These are phyloP conservation scores for Coemansia guatemalensis DNA, from an alignment of 192 early-diverging fungal species.

Conservation along the genomic window DNA sequence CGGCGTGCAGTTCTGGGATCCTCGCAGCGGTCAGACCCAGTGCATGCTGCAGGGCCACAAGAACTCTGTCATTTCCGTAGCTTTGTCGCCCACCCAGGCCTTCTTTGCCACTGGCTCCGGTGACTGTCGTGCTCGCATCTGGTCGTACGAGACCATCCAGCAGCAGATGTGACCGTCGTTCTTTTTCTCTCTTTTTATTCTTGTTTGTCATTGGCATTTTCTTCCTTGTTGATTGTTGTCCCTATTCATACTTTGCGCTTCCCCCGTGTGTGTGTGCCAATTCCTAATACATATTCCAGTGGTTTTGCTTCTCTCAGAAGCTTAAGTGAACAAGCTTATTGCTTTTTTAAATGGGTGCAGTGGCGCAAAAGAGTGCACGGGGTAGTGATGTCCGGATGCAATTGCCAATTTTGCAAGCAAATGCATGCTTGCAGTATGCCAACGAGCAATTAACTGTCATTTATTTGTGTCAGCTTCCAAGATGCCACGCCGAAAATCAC, in stretches of 20 bases:
- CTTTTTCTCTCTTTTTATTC: slow-evolving; percentile 3
- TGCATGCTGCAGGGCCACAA: slow-evolving; percentile 92
- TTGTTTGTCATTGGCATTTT: slow-evolving; percentile 3
- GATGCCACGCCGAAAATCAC: no score
- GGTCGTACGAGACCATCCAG: slow-evolving; percentile 68
- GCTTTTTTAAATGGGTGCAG: background rate
- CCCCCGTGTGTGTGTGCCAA: background rate
- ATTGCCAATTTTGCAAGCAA: background rate
- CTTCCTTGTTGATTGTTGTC: background rate
- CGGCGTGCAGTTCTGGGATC: slow-evolving; percentile 93
- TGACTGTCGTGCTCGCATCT: slow-evolving; percentile 88
- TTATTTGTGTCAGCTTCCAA: background rate
- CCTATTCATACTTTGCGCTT: slow-evolving; percentile 8
- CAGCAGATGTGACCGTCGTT: slow-evolving; percentile 11
- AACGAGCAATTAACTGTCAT: background rate
- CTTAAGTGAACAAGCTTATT: background rate
- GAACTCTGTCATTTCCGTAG: slow-evolving; percentile 96
- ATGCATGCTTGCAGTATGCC: background rate
- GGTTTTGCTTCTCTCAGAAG: background rate
- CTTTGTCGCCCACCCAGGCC: slow-evolving; percentile 74
- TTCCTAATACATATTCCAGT: background rate
- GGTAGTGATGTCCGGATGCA: background rate
- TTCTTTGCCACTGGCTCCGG: slow-evolving; percentile 97
- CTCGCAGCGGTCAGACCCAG: slow-evolving; percentile 65
- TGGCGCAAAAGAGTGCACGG: background rate